phyloP scores from a whole-genome alignment of 768 basidiomycete genomes.

The Collybiopsis luxurians region DNA sequence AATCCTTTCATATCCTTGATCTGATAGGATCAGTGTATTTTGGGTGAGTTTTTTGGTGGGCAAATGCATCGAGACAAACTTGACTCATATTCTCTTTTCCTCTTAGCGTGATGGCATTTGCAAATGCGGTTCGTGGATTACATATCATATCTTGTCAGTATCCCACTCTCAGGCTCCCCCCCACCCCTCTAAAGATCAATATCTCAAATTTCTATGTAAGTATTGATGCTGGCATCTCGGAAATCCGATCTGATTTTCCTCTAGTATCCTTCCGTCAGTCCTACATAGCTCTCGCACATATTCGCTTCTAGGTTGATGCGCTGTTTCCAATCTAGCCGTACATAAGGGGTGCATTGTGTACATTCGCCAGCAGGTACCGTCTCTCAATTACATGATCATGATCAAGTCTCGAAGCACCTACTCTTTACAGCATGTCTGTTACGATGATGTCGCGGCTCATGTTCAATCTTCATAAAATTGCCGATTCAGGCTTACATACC shows the following conservation, averaged over 20 bases:
- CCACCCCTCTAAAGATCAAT: background rate
- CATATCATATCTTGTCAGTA: too few relatives aligned
- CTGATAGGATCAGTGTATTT: slow-evolving; percentile 7
- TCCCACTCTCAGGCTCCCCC: too few relatives aligned
- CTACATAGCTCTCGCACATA: background rate
- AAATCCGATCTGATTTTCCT: background rate
- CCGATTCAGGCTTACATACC: slow-evolving; percentile 2
- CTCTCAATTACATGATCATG: too few relatives aligned
- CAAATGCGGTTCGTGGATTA: background rate
- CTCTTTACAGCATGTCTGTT: background rate
- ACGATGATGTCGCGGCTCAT: slow-evolving; percentile 8
- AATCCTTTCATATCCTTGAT: background rate
- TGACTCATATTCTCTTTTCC: too few relatives aligned
- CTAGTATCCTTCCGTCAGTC: slow-evolving; percentile 1
- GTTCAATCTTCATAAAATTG: slow-evolving; percentile 7
- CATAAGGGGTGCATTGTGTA: background rate
- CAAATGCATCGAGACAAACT: background rate
- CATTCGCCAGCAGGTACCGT: slow-evolving; percentile 4
- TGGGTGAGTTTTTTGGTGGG: background rate
- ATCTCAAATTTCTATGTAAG: slow-evolving; percentile 8
- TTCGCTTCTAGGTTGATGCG: too few relatives aligned
- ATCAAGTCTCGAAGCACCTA: background rate
- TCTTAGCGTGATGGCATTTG: slow-evolving; percentile 7
- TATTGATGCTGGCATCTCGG: background rate
- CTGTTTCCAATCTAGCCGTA: background rate